Base-by-base conservation (phyloP, 192 early-diverging fungal species). In the Backusella mclennaniae region DNA sequence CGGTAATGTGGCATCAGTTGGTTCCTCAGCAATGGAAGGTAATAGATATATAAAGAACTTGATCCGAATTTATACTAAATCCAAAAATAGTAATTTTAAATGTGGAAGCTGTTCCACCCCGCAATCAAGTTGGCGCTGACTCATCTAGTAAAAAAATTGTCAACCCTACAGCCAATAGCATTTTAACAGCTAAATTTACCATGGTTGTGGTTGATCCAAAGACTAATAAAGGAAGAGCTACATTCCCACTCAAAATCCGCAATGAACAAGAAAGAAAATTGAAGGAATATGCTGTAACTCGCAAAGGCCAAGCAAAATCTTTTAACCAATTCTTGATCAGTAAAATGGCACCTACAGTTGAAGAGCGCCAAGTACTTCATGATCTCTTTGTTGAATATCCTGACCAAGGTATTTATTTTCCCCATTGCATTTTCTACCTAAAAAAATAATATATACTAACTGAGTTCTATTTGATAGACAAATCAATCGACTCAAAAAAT, bases 11-110 rank as follows among this genome's bases (percentile, higher is more conserved):
- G 93, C 93, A 1, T 94, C 90, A 77, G 94, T 94, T 5, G 96
- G 96, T 12, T 87, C 84, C 52, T 95, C 93, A 73, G 95, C 94
- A 29, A 94, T 98, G 94, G 96, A 97, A 87, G 84, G 86, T 87
- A 79, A 66, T 19, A 21, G 8, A 31, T 66, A 67, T 35, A 33
- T 70, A 31, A 36, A 12, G 14, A 23, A 72, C 41, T 46, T 15
- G 2, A 15, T 12, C 52, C 15, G 35, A 38, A 41, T 29, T 63
- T 66, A 53, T 53, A 31, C 52, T 49, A 17, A 56, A 23, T 36
- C n/a, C 71, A 31, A 35, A 41, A 35, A n/a, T 63, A 87, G 91
- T 93, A 15, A 87, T 86, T 63, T 88, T 93, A 77, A 88, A 90
- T 76, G 83, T 90, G 72, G 93, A 94, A 68, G 79, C 86, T 5